A percentile compares a stretch with the other conserved stretches of the same genome.
Evolutionary conservation across 495 filamentous ascomycete species (phyloP).

Genomic region (Aspergillus avenaceus): DNA sequence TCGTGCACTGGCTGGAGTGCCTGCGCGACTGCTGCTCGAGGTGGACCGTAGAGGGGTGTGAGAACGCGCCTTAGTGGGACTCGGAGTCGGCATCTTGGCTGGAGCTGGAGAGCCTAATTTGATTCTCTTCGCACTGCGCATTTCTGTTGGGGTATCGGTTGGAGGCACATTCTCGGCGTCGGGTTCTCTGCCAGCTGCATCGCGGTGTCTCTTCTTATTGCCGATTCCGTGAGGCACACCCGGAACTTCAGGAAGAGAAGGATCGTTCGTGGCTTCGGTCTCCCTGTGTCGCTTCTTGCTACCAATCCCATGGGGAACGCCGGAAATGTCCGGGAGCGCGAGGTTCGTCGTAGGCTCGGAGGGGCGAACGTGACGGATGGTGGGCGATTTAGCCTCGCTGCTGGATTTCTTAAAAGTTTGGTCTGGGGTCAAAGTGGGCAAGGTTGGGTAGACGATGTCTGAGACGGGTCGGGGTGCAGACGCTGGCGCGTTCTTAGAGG

Average conservation of each 20-base stretch:
- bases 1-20: slow-evolving; percentile 35
- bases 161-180: slow-evolving; percentile 43
- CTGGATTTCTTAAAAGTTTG: slow-evolving; percentile 10
- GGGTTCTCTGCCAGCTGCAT: slow-evolving; percentile 36
- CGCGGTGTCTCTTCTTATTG: slow-evolving; percentile 68
- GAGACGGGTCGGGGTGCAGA: slow-evolving; percentile 20
- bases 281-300: slow-evolving; percentile 69
- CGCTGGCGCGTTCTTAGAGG: slow-evolving; percentile 36
- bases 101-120: slow-evolving; percentile 37
- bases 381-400: slow-evolving; percentile 16
- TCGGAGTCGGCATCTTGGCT: slow-evolving; percentile 31
- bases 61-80: slow-evolving; percentile 34
- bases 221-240: slow-evolving; percentile 63
- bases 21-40: slow-evolving; percentile 20
- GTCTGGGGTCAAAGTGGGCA: slow-evolving; percentile 38
- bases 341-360: slow-evolving; percentile 18
- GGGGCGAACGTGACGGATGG: slow-evolving; percentile 35
- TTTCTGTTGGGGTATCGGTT: slow-evolving; percentile 27
- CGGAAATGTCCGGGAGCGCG: slow-evolving; percentile 27
- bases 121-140: slow-evolving; percentile 41
- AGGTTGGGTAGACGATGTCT: slow-evolving; percentile 40
- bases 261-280: slow-evolving; percentile 19
- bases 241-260: slow-evolving; percentile 26
- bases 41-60: slow-evolving; percentile 32
- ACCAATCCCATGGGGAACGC: slow-evolving; percentile 62